Base-by-base conservation (phyloP, 371 early-diverging fungal species). In the Choanephora cucurbitarum region DNA sequence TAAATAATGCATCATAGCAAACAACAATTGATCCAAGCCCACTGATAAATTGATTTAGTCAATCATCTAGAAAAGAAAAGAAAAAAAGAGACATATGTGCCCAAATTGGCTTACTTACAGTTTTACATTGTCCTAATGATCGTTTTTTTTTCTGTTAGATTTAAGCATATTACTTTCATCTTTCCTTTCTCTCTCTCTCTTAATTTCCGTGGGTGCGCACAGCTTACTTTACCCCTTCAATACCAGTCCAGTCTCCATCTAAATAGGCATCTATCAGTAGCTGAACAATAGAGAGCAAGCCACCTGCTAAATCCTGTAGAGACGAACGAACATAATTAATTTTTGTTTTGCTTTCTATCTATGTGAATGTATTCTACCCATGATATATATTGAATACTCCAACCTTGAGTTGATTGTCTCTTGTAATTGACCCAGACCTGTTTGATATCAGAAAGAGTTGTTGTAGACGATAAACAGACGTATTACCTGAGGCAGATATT, bases 321-420 rank as follows among this genome's bases (percentile, higher is more conserved):
- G 43, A 21, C n/a, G 19, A 53, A 28, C 47, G 34, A 44, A 44
- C 42, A 44, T 42, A 41, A 42, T 51, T 40, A 45, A 37, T 45
- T 5, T 22, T 48, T 42, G 3, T 28, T 1, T n/a, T n/a, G n/a
- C n/a, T n/a, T n/a, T 41, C 44, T 1, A 44, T 11, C 14, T 40
- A 11, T 34, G 15, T 48, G 3, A 13, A 9, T 41, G 1, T 41
- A n/a, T 15, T 18, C 46, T 67, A 74, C 74, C 45, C 93, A 73
- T 18, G 92, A 55, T 50, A 93, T 90, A 56, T 89, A 92, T 34
- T 82, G 77, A n/a, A 93, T 88, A 40, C 86, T 86, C 94, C 93
- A 94, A 0, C 95, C 96, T 7, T 70, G 76, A 7, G 96, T 94
- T 2, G 91, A 91, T 63, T 88, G 72, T n/a, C 86, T 71, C 18